These are phyloP conservation scores for Pistacia vera DNA, from an alignment of 345 rosid species.

Conservation along the genomic window DNA sequence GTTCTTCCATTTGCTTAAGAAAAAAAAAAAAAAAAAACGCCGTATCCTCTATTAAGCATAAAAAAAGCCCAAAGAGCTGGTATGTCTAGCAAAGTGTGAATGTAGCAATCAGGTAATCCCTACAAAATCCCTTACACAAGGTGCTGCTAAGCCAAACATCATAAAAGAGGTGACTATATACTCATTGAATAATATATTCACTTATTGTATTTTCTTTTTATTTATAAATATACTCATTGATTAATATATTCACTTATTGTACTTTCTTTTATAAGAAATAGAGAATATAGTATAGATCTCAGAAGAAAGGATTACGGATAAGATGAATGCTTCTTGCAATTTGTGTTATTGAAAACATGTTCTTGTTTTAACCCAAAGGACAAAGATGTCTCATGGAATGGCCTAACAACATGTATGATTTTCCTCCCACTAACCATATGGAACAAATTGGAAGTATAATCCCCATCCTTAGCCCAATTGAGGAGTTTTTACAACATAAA, in stretches of 20 bases:
- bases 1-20: background rate
- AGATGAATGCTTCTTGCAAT: background rate
- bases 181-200: background rate
- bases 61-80: background rate
- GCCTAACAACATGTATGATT: background rate
- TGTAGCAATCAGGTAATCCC: background rate
- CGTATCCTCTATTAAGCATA: background rate
- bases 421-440: too few species aligned
- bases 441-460: too few species aligned
- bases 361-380: background rate
- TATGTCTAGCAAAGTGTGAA: background rate
- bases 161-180: background rate
- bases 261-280: background rate
- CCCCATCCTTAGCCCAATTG: too few species aligned
- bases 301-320: background rate
- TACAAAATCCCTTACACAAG: background rate
- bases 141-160: background rate
- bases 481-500: too few species aligned
- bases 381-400: background rate
- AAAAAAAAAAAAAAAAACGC: too few species aligned
- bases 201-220: too few species aligned
- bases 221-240: background rate
- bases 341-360: background rate
- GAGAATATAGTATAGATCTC: background rate
- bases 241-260: too few species aligned